Conservation (phyloP, 1,139 yeast genomes). For the Magnusiomyces fungicola region DNA sequence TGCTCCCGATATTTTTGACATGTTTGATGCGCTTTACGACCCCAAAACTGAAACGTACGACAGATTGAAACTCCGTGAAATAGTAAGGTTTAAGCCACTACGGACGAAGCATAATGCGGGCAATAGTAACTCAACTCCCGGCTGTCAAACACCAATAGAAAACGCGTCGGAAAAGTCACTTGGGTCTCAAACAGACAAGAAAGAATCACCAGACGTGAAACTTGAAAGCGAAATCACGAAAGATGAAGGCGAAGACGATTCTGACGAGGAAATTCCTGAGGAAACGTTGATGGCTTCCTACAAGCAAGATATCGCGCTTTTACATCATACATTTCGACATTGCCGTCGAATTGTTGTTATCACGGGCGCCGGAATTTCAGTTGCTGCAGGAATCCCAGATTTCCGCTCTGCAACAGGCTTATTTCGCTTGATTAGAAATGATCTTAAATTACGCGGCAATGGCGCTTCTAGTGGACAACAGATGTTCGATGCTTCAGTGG, state of each 20-base stretch:
- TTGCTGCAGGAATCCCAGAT: slow-evolving; percentile 87
- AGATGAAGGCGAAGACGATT: background rate
- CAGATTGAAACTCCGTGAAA: background rate
- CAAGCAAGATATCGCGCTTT: slow-evolving; percentile 19
- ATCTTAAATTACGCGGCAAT: slow-evolving; percentile 31
- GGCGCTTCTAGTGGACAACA: slow-evolving; percentile 56
- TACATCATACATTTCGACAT: slow-evolving; percentile 34
- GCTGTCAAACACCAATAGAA: too few species aligned
- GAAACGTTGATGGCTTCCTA: slow-evolving; percentile 2
- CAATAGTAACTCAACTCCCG: too few species aligned
- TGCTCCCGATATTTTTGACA: slow-evolving; percentile 6
- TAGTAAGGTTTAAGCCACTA: background rate
- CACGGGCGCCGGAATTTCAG: slow-evolving; percentile 87
- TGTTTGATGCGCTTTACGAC: slow-evolving; percentile 2
- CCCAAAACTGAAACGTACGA: background rate
- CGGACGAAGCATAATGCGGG: too few species aligned
- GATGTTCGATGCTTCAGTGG: slow-evolving; percentile 68
- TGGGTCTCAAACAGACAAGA: too few species aligned
- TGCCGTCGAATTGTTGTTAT: slow-evolving; percentile 36
- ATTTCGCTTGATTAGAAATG: slow-evolving; percentile 52
- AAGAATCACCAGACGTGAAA: too few species aligned
- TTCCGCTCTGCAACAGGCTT: slow-evolving; percentile 74
- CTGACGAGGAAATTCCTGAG: slow-evolving; percentile 6
- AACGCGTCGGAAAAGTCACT: too few species aligned
- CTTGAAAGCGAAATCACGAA: background rate